Percentiles rank a stretch among this genome's conserved stretches.
phyloP scores from a whole-genome alignment of 176 grass and related monocot species.

The Echinochloa phyllopogon region DNA sequence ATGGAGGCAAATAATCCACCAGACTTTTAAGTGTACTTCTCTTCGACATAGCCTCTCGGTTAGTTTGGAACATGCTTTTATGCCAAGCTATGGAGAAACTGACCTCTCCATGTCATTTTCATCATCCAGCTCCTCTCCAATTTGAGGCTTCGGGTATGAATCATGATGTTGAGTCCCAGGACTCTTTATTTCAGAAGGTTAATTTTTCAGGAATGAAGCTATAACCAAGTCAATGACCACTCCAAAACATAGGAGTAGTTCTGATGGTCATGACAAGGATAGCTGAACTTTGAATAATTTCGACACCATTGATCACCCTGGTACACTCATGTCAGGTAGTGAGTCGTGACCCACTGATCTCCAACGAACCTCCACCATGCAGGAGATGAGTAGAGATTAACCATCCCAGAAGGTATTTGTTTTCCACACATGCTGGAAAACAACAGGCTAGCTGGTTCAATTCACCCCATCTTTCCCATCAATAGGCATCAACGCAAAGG shows the following conservation, averaged over 20 bases:
- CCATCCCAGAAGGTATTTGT: not conserved
- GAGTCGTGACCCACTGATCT: not conserved
- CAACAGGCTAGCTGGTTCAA: constrained; percentile 1
- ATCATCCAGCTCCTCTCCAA: not conserved
- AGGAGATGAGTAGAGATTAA: not conserved
- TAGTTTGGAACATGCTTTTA: constrained; percentile 19
- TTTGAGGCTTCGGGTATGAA: not conserved
- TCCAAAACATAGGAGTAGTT: not conserved
- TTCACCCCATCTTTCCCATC: constrained; percentile 29
- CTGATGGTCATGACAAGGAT: not conserved
- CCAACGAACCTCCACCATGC: not conserved
- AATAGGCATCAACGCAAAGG: not conserved
- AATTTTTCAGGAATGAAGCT: not conserved
- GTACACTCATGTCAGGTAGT: not conserved
- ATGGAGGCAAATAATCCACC: not conserved
- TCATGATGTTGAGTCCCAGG: not conserved
- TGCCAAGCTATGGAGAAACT: not conserved
- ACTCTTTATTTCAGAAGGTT: not conserved
- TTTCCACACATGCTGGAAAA: constrained; percentile 27
- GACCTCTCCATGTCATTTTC: not conserved
- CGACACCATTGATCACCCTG: not conserved
- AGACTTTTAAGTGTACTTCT: not conserved
- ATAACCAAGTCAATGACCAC: not conserved
- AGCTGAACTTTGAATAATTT: not conserved
- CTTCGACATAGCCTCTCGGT: constrained; percentile 18